Percentiles rank a stretch among this genome's conserved stretches.
Evolutionary conservation across 2,329 filamentous ascomycete species (phyloP).

Genomic region (Stagonosporopsis vannaccii): DNA sequence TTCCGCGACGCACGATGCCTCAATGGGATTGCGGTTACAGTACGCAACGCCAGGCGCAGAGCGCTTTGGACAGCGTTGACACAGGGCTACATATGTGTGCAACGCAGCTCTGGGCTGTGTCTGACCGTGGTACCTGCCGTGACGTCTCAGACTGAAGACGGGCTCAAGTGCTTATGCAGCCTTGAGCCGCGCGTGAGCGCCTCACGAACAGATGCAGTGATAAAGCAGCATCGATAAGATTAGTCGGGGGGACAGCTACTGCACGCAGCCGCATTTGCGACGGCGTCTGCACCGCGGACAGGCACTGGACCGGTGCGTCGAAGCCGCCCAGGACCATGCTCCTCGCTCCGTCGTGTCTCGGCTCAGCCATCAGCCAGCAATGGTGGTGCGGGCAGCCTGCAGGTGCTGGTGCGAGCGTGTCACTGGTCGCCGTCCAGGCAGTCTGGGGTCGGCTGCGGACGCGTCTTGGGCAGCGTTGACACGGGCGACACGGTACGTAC

Average conservation of each 20-base stretch:
- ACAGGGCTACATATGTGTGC: not conserved
- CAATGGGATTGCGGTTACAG: not conserved
- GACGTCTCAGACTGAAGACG: constrained; percentile 2
- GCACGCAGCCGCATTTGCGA: constrained; percentile 16
- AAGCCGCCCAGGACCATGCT: not conserved
- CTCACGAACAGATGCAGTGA: not conserved
- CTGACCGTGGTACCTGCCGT: constrained; percentile 10
- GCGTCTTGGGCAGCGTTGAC: too few species aligned
- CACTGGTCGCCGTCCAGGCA: not conserved
- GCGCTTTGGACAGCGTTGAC: not conserved
- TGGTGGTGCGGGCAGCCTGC: constrained; percentile 3
- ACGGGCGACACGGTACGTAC: too few species aligned
- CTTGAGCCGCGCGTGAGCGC: constrained; percentile 2
- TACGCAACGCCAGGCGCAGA: not conserved
- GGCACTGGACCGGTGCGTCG: constrained; percentile 5
- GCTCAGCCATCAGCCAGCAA: not conserved
- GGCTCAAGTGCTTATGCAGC: constrained; percentile 6
- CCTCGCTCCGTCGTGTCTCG: constrained; percentile 8
- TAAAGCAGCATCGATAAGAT: constrained; percentile 11
- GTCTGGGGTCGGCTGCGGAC: too few species aligned
- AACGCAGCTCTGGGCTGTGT: not conserved
- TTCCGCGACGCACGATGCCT: constrained; percentile 24
- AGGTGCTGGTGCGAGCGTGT: constrained; percentile 4
- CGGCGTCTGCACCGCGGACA: constrained; percentile 4
- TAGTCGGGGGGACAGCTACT: constrained; percentile 10